Percentiles rank a stretch among this genome's conserved stretches.
Evolutionary conservation across 73 alveolate genomes (phyloP).

Genomic region (Symbiodinium natans): DNA sequence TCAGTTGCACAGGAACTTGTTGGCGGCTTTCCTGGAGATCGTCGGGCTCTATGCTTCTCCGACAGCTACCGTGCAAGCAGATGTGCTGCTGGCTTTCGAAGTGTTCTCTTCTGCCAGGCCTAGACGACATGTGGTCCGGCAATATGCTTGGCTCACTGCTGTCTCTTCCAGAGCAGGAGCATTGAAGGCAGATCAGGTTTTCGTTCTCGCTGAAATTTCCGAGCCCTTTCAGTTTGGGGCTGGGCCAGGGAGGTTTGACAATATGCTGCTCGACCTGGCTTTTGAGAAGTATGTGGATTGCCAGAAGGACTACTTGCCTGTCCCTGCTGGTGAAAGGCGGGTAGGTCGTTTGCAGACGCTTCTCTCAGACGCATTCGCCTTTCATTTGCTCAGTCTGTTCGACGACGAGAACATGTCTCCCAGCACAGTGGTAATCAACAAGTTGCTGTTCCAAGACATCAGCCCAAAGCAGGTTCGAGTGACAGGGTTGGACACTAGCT

Average conservation of each 20-base stretch:
- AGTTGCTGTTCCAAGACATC: neutral
- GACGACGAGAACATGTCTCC: neutral
- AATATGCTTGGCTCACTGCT: neutral
- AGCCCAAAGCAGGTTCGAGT: neutral
- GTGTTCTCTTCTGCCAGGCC: neutral
- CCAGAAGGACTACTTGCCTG: neutral
- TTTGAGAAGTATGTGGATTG: neutral
- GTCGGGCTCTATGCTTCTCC: neutral
- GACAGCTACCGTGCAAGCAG: neutral
- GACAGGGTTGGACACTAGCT: neutral
- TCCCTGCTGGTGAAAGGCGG: neutral
- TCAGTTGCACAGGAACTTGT: neutral
- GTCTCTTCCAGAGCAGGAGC: neutral
- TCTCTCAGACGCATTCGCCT: neutral
- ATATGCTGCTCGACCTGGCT: neutral
- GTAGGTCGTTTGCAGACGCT: neutral
- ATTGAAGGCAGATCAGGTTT: neutral
- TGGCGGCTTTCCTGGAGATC: neutral
- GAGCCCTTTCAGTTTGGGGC: neutral
- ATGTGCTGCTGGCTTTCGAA: neutral
- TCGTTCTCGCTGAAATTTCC: neutral
- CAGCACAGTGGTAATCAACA: neutral
- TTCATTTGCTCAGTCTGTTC: neutral
- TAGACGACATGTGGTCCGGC: neutral
- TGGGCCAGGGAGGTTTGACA: neutral